Evolutionary conservation across 768 basidiomycete genomes (phyloP), one percentile per base, ranked within the genome.

Genomic region (Mycena vitilis): DNA sequence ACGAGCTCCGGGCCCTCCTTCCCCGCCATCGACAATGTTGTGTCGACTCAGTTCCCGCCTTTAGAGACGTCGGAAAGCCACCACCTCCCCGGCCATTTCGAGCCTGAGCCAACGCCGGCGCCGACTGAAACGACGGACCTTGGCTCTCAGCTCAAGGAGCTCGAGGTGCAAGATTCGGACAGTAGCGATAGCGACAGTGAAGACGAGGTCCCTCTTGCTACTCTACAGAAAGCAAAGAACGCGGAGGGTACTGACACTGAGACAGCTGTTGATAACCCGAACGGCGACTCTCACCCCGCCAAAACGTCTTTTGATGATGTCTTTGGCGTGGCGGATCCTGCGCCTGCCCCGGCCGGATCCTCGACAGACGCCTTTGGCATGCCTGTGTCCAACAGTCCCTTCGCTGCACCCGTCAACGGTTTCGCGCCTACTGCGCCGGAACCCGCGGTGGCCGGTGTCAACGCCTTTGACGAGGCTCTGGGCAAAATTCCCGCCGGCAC

Each of bases 391-490:
- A 53, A 60, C 64, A 58, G 40, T 18, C 55, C 69, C 80, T 73
- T 73, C 78, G 57, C 60, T 74, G 54, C 69, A 20, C 11, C 62
- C n/a, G 49, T 48, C 10, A 69, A 70, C n/a, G 71, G 67, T 2
- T 51, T 65, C 34, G 54, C 64, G 12, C 58, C 73, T 0, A 15
- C 60, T 16, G 45, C 65, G 12, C 54, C 73, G 18, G 61, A 75
- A 47, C 55, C 77, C 25, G 20, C 73, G 10, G 73, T 80, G 25
- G 84, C 85, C 61, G 89, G 88, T 18, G 83, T 90, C 1, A 88
- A 83, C 70, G 92, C 87, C 58, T 93, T 94, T 71, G 93, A 95
- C 73, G 92, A 93, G 75, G 89, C 91, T 0, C 83, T 95, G 75
- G 86, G 88, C 20, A 88, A 86, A 68, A 79, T 87, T 23, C 78